Evolutionary conservation across 495 filamentous ascomycete genomes (phyloP).

Genomic region (Penicillium simplicissimum): DNA sequence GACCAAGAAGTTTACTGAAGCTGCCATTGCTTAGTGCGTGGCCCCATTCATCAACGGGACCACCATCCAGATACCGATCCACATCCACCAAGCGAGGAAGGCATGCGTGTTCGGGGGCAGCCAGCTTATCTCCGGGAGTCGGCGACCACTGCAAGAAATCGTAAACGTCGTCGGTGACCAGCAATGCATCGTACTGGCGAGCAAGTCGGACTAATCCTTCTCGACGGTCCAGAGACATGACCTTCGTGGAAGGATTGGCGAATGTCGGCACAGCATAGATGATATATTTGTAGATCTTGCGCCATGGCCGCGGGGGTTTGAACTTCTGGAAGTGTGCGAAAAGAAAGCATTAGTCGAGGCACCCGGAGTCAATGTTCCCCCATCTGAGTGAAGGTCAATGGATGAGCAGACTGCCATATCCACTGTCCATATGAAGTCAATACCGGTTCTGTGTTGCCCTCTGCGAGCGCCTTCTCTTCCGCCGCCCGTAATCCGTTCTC

Average conservation of each 20-base stretch:
- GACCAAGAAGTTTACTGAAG: conserved; percentile 83
- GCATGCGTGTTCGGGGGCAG: conserved; percentile 40
- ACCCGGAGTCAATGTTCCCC: neutral
- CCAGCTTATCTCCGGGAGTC: conserved; percentile 24
- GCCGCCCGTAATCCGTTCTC: conserved; percentile 46
- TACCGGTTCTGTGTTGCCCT: conserved; percentile 44
- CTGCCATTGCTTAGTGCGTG: conserved; percentile 78
- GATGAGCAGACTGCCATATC: neutral
- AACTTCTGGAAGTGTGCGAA: conserved; percentile 28
- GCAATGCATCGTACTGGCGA: conserved; percentile 68
- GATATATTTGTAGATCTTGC: conserved; percentile 76
- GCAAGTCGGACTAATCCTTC: conserved; percentile 65
- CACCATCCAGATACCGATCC: conserved; percentile 62
- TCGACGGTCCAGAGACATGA: conserved; percentile 64
- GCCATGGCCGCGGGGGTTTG: conserved; percentile 48
- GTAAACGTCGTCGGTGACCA: conserved; percentile 90
- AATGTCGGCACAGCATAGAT: conserved; percentile 85
- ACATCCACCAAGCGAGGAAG: conserved; percentile 76
- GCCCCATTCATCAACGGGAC: conserved; percentile 61
- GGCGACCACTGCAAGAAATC: conserved; percentile 78
- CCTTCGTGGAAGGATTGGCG: conserved; percentile 76
- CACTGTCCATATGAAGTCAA: conserved; percentile 2
- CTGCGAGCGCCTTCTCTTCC: conserved; percentile 31
- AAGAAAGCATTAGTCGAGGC: conserved; percentile 14
- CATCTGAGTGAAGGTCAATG: neutral